Conservation (phyloP, 164 flowering plant genomes). For the Vitis labrusca region DNA sequence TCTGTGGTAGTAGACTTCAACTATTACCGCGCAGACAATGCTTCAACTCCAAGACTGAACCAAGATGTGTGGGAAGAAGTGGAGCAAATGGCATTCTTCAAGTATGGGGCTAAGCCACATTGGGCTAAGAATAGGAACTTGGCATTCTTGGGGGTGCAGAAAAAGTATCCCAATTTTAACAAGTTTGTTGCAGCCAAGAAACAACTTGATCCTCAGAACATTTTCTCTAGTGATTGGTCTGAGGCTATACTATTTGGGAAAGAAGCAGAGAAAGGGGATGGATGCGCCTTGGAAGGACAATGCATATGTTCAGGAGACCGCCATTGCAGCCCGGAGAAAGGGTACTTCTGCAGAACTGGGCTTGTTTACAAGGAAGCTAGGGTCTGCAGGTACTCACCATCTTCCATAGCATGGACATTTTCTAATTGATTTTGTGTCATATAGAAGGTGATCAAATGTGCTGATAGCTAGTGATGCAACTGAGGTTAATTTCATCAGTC, state of each 20-base stretch:
- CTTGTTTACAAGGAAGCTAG: conserved; percentile 63
- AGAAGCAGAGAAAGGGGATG: conserved; percentile 37
- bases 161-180: conserved; percentile 48
- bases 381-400: conserved; percentile 57
- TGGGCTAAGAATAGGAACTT: conserved; percentile 86
- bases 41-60: conserved; percentile 64
- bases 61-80: conserved; percentile 83
- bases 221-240: conserved; percentile 73
- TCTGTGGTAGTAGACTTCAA: conserved; percentile 82
- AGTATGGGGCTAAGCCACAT: conserved; percentile 77
- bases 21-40: conserved; percentile 66
- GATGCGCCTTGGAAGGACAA: conserved; percentile 79
- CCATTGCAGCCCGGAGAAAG: conserved; percentile 69
- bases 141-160: conserved; percentile 60
- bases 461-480: too few relatives aligned
- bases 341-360: conserved; percentile 63
- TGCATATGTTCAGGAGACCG: conserved; percentile 77
- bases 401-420: conserved; percentile 10
- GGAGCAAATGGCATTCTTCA: conserved; percentile 89
- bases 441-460: too few relatives aligned
- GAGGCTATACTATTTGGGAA: conserved; percentile 58
- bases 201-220: conserved; percentile 50
- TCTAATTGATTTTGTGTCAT: too few relatives aligned
- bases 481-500: too few relatives aligned
- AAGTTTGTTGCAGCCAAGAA: conserved; percentile 62